Evolutionary conservation across 306 rosid genomes (phyloP).

Genomic region (Quercus gilva): DNA sequence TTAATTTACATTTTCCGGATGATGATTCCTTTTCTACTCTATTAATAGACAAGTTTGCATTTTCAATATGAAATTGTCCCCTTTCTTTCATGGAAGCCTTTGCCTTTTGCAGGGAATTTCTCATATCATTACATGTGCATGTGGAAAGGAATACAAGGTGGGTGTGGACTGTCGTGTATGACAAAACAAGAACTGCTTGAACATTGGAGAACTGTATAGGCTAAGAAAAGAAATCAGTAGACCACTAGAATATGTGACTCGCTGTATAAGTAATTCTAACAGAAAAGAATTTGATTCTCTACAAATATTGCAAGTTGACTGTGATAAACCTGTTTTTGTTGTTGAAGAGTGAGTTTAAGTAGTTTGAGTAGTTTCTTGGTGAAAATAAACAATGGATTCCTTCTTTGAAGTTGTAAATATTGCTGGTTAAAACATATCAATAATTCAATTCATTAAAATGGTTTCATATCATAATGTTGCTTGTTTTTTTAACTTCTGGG

Average conservation of each 20-base stretch:
- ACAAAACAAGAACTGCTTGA: slow-evolving; percentile 23
- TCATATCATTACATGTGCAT: too few species aligned
- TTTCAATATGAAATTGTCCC: too few species aligned
- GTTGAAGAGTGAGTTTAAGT: background rate
- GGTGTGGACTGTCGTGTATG: background rate
- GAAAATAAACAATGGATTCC: background rate
- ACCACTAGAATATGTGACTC: slow-evolving; percentile 7
- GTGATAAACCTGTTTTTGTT: background rate
- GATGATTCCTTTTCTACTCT: too few species aligned
- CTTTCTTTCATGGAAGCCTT: too few species aligned
- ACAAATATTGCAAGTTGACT: background rate
- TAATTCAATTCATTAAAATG: background rate
- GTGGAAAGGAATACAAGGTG: too few species aligned
- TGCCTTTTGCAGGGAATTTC: too few species aligned
- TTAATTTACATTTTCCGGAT: too few species aligned
- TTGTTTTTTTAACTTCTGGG: background rate
- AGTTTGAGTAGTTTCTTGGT: background rate
- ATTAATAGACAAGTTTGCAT: too few species aligned
- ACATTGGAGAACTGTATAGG: background rate
- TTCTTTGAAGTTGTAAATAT: background rate
- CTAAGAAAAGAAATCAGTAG: slow-evolving; percentile 4
- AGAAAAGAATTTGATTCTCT: background rate
- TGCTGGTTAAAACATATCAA: background rate
- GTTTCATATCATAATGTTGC: background rate
- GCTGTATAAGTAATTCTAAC: slow-evolving; percentile 12